Conservation (phyloP, 257 asterid species). For the Schizonepeta tenuifolia region DNA sequence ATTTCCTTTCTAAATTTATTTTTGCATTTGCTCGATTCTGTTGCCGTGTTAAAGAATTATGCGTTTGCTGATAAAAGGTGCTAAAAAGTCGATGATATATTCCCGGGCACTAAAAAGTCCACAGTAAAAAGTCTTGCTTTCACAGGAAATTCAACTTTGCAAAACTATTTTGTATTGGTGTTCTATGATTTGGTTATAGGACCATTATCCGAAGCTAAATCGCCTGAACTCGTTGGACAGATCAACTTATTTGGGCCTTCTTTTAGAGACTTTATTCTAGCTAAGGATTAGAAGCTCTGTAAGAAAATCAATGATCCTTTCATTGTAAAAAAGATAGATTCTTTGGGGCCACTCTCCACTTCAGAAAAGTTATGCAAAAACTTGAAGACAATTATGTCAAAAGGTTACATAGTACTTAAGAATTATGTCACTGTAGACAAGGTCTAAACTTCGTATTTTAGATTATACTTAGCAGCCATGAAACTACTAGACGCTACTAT, state of each 20-base stretch:
- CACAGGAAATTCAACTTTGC: conserved; percentile 21
- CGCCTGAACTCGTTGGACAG: not conserved
- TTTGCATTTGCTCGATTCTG: not conserved
- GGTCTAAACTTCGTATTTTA: not conserved
- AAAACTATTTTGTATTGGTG: not conserved
- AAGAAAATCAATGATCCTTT: not conserved
- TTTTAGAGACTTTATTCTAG: conserved; percentile 20
- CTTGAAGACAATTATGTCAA: not conserved
- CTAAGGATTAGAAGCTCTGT: not conserved
- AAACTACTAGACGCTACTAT: too few relatives aligned
- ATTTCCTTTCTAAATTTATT: not conserved
- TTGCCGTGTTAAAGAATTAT: not conserved
- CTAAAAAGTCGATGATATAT: not conserved
- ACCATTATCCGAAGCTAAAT: conserved; percentile 1
- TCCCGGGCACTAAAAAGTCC: conserved; percentile 11
- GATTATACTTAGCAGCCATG: not conserved
- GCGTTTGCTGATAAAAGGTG: not conserved
- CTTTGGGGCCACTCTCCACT: not conserved
- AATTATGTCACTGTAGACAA: not conserved
- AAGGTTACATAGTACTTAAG: not conserved
- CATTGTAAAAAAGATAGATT: not conserved
- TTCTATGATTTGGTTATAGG: conserved; percentile 5
- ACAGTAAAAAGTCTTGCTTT: too few relatives aligned
- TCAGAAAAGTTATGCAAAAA: not conserved
- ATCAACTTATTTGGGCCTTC: conserved; percentile 9